phyloP scores from a whole-genome alignment of 164 flowering plant genomes.

The Malania oleifera region DNA sequence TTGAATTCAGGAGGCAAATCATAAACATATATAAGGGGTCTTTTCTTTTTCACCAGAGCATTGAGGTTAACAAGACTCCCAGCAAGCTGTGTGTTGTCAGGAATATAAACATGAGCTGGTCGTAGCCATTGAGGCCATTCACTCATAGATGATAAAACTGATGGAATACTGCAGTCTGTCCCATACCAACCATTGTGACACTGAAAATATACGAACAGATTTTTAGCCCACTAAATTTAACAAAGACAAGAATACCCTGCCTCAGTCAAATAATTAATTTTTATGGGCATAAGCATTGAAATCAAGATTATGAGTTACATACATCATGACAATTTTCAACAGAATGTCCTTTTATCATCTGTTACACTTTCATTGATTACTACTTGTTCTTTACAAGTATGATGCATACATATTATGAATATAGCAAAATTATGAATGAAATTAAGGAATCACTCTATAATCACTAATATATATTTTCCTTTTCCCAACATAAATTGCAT shows the following conservation, averaged over 20 bases:
- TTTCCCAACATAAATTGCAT: too few relatives aligned
- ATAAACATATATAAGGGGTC: slow-evolving; percentile 92
- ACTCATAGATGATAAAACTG: slow-evolving; percentile 52
- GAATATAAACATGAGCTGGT: slow-evolving; percentile 69
- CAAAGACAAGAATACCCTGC: neutral
- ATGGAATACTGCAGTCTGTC: slow-evolving; percentile 86
- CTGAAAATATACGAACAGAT: slow-evolving; percentile 31
- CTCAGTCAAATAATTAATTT: neutral
- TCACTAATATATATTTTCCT: too few relatives aligned
- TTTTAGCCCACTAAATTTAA: neutral
- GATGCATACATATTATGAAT: too few relatives aligned
- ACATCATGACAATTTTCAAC: too few relatives aligned
- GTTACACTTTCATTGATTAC: too few relatives aligned
- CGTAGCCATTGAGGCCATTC: slow-evolving; percentile 96
- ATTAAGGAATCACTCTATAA: too few relatives aligned
- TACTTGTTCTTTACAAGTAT: too few relatives aligned
- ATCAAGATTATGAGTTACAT: too few relatives aligned
- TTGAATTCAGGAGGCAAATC: slow-evolving; percentile 93
- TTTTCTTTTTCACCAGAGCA: slow-evolving; percentile 69
- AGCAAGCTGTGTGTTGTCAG: slow-evolving; percentile 27
- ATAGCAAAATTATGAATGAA: too few relatives aligned
- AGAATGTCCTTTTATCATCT: too few relatives aligned
- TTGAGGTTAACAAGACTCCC: slow-evolving; percentile 36
- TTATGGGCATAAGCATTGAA: neutral
- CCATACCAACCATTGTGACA: slow-evolving; percentile 93